Evolutionary conservation across 176 grass and related monocot species (phyloP), one percentile per base, ranked within the genome.

Genomic region (Musa troglodytarum): DNA sequence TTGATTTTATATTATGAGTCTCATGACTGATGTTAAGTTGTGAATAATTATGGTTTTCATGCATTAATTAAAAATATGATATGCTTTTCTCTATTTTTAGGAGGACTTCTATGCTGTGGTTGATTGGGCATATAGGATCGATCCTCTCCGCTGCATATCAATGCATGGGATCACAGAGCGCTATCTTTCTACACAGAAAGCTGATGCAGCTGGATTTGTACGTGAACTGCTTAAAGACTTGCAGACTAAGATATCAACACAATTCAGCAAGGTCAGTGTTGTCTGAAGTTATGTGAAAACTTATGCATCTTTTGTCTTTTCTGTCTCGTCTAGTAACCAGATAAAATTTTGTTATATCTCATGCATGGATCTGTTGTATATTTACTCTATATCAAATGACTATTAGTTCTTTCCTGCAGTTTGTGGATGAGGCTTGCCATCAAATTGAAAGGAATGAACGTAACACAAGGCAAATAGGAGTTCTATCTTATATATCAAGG

Each of bases 111-210:
- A 92, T 69, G 90, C 90, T 0, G 89, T 99, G 49, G 88, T 99
- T 16, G 95, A 99, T 83, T 99, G 95, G 95, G 95, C 88, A 12
- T 94, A 88, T 80, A 99, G 91, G 82, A 88, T 91, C 68, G 95
- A 99, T 78, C 95, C 95, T 71, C 79, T 99, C 69, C 84, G 88
- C 49, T 99, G 95, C 76, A 99, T 99, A 81, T 99, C 95, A 49
- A 99, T 99, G 95, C 87, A 99, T 86, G 95, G 95, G 16, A 85
- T 94, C 69, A 99, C 95, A 71, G 95, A 99, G 71, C 90, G 88
- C 53, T 99, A 99, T 81, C 88, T 99, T 77, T 99, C 95, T 80
- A 91, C 90, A 69, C 95, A 99, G 83, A 99, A 99, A 99, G 88
- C 91, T 74, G 95, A 99, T 86, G 90, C 95, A 73, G 90, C 95